These are phyloP conservation scores for Ceratobasidium sp. DNA, from an alignment of 1,284 basidiomycete species.

Conservation along the genomic window DNA sequence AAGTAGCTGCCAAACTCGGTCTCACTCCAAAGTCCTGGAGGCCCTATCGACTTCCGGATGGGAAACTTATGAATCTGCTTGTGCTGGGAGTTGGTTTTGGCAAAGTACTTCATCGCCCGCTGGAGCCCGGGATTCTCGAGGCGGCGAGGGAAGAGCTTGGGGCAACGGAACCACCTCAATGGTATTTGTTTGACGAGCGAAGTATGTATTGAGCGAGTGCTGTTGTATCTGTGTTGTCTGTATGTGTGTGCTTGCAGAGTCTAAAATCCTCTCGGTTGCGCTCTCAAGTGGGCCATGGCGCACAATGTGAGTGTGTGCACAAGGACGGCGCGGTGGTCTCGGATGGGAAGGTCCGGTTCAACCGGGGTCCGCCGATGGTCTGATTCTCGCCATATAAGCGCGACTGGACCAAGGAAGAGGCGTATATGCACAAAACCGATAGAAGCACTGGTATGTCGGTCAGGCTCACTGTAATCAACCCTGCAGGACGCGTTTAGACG, in stretches of 20 bases:
- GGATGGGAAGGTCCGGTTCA: slow-evolving; percentile 74
- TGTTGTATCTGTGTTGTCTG: not conserved
- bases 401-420: slow-evolving; percentile 98
- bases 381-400: slow-evolving; percentile 99
- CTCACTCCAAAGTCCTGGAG: not conserved
- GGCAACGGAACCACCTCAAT: not conserved
- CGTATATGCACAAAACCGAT: slow-evolving; percentile 98
- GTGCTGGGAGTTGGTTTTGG: not conserved
- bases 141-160: not conserved
- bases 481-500: slow-evolving; percentile 97
- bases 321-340: slow-evolving; percentile 59
- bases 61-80: not conserved
- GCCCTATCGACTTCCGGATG: not conserved
- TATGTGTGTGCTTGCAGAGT: no score
- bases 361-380: slow-evolving; percentile 95
- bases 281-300: slow-evolving; percentile 98
- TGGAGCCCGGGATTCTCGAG: not conserved
- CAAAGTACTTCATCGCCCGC: not conserved
- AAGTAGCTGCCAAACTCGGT: not conserved
- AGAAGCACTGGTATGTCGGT: slow-evolving; percentile 97
- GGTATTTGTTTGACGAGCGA: slow-evolving; percentile 1
- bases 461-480: slow-evolving; percentile 97
- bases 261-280: slow-evolving; percentile 72
- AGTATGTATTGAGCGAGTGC: not conserved
- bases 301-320: slow-evolving; percentile 85